Conservation (phyloP, 352 stramenopile genomes). For the Globisporangium carolinianum region DNA sequence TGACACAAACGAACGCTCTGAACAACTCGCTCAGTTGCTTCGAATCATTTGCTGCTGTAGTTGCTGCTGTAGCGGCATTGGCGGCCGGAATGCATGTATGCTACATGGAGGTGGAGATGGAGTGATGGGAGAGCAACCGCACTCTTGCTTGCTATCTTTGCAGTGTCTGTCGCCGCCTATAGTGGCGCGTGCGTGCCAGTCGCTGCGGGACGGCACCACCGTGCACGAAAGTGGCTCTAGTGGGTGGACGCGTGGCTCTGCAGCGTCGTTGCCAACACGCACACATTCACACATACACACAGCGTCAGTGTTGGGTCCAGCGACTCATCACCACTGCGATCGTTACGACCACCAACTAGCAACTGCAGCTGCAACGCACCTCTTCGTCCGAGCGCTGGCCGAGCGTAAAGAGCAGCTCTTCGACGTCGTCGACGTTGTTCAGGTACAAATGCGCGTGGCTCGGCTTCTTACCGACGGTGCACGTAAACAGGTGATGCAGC, state of each 20-base stretch:
- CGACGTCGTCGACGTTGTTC: conserved; percentile 86
- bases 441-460: conserved; percentile 88
- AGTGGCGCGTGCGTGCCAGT: too few relatives aligned
- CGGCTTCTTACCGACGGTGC: conserved; percentile 90
- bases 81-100: neutral
- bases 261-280: neutral
- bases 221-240: conserved; percentile 4
- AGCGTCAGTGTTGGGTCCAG: neutral
- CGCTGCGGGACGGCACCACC: too few relatives aligned
- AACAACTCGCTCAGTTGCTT: too few relatives aligned
- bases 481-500: conserved; percentile 86
- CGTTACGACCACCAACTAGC: neutral
- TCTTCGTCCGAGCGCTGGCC: conserved; percentile 21
- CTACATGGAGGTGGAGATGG: neutral
- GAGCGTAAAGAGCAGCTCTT: conserved; percentile 69
- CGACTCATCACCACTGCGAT: neutral
- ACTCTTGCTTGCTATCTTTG: neutral
- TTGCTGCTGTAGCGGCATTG: neutral
- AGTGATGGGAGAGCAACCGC: too few relatives aligned
- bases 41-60: neutral
- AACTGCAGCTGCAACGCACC: conserved; percentile 1
- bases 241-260: conserved; percentile 22
- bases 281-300: neutral
- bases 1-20: too few relatives aligned
- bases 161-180: neutral